Evolutionary conservation across 148 eudicot species (phyloP), one percentile per base, ranked within the genome.

Genomic region (Linanthus parryae): DNA sequence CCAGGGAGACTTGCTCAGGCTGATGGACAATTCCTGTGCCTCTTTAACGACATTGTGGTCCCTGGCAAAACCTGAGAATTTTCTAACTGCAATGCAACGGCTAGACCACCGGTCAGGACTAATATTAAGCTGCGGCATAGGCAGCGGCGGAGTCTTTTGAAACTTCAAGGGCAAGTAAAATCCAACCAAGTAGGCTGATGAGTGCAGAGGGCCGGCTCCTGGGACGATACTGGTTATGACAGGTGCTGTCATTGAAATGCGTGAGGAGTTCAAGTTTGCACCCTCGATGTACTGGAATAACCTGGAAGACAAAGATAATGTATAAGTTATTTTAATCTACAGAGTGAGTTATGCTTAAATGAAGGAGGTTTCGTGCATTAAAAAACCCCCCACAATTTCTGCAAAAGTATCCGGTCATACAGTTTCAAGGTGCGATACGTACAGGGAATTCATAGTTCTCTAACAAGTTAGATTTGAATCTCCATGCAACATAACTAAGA

Each of bases 241-340:
- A 0, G 95, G 95, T 17, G 59, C 65, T 6, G 90, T 89, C 90
- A 85, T 79, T 8, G 72, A 66, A 55, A 89, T 62, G 26, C 90
- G 54, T 8, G 97, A 82, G 39, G 1, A 61, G 79, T 89, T 89
- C 62, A 89, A 54, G 51, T 89, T 89, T 56, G 97, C 97, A 22
- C 97, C 97, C 79, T 89, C 63, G 17, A 74, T 85, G 65, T 54
- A 89, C 50, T 89, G 90, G 68, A 89, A 89, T 37, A 85, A 62
- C 80, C 97, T 89, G 81, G 29, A 5, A 21, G 28, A 14, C 31
- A 45, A 17, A 26, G 0, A 21, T 5, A 62, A 12, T 12, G n/a
- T n/a, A n/a, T n/a, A n/a, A 44, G 12, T 43, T 7, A 23, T 16
- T 43, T 12, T 57, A 21, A 43, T 20, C 3, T 42, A 14, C 3